phyloP scores from a whole-genome alignment of 176 grass and related monocot genomes.

The Juncus effusus region DNA sequence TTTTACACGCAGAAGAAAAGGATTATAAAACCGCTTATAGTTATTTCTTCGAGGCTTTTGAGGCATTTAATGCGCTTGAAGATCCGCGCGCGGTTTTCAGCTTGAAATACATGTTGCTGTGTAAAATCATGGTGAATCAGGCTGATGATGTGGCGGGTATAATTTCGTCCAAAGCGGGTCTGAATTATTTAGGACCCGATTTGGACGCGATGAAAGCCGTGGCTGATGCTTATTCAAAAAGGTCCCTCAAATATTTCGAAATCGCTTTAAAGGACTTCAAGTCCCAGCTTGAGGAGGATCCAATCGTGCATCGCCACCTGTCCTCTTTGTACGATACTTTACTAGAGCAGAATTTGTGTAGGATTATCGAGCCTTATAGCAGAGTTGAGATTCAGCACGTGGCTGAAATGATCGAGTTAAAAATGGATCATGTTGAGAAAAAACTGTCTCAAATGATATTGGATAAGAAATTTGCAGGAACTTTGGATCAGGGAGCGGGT shows the following conservation, averaged over 20 bases:
- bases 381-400: slow-evolving; percentile 72
- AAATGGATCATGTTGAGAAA: slow-evolving; percentile 63
- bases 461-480: slow-evolving; percentile 82
- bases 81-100: slow-evolving; percentile 59
- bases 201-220: slow-evolving; percentile 94
- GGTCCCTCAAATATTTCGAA: slow-evolving; percentile 79
- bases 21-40: slow-evolving; percentile 88
- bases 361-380: slow-evolving; percentile 72
- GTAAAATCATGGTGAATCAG: slow-evolving; percentile 95
- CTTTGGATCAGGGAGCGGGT: slow-evolving; percentile 69
- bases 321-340: slow-evolving; percentile 80
- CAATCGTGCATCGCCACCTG: slow-evolving; percentile 75
- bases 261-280: slow-evolving; percentile 58
- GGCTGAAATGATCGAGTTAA: slow-evolving; percentile 70
- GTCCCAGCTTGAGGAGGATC: slow-evolving; percentile 69
- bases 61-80: slow-evolving; percentile 64
- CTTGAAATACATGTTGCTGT: slow-evolving; percentile 92
- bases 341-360: slow-evolving; percentile 77
- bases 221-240: slow-evolving; percentile 56
- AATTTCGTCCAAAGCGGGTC: slow-evolving; percentile 65
- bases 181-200: slow-evolving; percentile 71
- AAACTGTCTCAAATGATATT: slow-evolving; percentile 84
- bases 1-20: slow-evolving; percentile 91
- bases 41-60: slow-evolving; percentile 89
- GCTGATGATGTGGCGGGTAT: slow-evolving; percentile 77